phyloP scores from a whole-genome alignment of 768 basidiomycete species.

The Mycena epipterygia region DNA sequence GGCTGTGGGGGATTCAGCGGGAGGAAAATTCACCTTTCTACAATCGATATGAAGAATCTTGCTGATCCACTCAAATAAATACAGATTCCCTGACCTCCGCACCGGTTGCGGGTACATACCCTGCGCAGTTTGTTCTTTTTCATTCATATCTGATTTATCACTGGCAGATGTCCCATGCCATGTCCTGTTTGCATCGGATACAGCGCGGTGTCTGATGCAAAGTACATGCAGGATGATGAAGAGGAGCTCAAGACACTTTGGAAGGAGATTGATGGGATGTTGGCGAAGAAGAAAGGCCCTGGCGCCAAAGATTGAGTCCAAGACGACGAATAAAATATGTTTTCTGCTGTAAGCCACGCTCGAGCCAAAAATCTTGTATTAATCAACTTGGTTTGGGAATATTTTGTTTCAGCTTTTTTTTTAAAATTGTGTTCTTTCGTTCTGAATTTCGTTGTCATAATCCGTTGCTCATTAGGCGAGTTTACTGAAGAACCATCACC shows the following conservation, averaged over 20 bases:
- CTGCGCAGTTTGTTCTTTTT: background rate
- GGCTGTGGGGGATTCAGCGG: constrained; percentile 15
- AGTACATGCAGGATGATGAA: constrained; percentile 17
- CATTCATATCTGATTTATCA: background rate
- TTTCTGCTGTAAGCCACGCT: too few relatives aligned
- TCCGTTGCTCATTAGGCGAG: too few relatives aligned
- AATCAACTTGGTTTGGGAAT: too few relatives aligned
- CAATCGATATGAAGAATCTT: background rate
- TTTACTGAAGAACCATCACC: too few relatives aligned
- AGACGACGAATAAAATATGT: too few relatives aligned
- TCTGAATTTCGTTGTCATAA: too few relatives aligned
- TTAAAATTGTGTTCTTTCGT: too few relatives aligned
- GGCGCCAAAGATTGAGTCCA: too few relatives aligned
- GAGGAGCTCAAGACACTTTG: constrained; percentile 10
- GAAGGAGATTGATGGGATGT: constrained; percentile 22
- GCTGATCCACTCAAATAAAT: background rate
- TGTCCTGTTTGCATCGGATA: constrained; percentile 29
- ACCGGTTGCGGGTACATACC: too few relatives aligned
- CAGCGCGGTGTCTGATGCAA: background rate
- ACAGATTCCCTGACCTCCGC: constrained; percentile 14
- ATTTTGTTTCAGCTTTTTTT: too few relatives aligned
- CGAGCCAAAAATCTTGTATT: too few relatives aligned
- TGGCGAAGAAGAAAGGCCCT: background rate
- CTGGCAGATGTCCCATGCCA: constrained; percentile 24
- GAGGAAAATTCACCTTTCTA: background rate